Evolutionary conservation across 805 yeast genomes (phyloP).

Genomic region (Candida insectalens): DNA sequence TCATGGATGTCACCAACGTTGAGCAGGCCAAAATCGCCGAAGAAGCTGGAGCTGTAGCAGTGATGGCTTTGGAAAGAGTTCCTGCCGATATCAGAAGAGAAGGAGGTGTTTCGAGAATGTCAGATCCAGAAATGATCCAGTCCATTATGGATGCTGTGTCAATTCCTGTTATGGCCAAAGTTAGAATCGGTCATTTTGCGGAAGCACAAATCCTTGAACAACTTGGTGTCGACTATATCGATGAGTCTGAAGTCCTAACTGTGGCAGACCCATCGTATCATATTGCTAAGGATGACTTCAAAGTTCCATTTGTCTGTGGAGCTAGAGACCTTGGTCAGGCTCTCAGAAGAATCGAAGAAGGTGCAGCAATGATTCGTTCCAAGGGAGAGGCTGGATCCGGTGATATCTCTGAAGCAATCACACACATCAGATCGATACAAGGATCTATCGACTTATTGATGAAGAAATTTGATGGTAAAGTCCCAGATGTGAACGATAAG

Average conservation of each 20-base stretch:
- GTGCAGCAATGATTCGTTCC: conserved; percentile 82
- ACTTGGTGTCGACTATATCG: conserved; percentile 68
- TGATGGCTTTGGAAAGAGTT: conserved; percentile 78
- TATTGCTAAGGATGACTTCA: conserved; percentile 48
- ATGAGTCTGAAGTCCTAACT: conserved; percentile 77
- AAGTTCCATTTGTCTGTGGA: conserved; percentile 78
- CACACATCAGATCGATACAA: conserved; percentile 56
- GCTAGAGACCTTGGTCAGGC: conserved; percentile 79
- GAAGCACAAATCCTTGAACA: conserved; percentile 74
- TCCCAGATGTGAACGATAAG: conserved; percentile 29
- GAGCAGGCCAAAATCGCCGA: conserved; percentile 80
- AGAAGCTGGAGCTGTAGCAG: conserved; percentile 81
- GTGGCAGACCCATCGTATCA: conserved; percentile 69
- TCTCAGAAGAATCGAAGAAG: conserved; percentile 66
- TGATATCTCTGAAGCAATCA: conserved; percentile 74
- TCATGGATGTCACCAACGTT: conserved; percentile 66
- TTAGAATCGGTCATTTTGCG: conserved; percentile 73
- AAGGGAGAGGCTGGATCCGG: conserved; percentile 91
- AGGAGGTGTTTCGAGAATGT: conserved; percentile 80
- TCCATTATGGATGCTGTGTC: conserved; percentile 63
- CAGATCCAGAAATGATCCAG: conserved; percentile 72
- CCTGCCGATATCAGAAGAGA: conserved; percentile 80
- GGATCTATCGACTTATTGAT: conserved; percentile 41
- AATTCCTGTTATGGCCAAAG: conserved; percentile 79
- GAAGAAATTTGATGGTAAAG: conserved; percentile 1